Evolutionary conservation across 225 moss, liverwort and hornwort genomes (phyloP).

Genomic region (Rhytidiadelphus loreus): DNA sequence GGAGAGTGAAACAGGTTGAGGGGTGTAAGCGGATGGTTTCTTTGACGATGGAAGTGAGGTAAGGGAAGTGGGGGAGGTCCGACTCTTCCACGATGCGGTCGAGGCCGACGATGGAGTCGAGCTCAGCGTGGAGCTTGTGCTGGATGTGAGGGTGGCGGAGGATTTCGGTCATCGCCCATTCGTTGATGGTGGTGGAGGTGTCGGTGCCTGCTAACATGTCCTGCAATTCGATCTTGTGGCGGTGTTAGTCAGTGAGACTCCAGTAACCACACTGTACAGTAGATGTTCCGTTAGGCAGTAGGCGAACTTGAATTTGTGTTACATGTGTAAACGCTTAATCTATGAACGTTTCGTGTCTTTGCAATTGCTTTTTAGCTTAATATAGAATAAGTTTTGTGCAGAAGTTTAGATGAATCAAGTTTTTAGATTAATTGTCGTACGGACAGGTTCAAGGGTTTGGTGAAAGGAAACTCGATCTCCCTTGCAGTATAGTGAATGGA

Average conservation of each 20-base stretch:
- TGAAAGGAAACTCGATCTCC: neutral
- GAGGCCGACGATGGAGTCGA: slow-evolving; percentile 20
- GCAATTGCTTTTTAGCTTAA: neutral
- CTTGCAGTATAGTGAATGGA: too few relatives aligned
- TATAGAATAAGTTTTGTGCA: too few relatives aligned
- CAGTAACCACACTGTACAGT: neutral
- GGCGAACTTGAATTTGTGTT: neutral
- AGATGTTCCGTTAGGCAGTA: too few relatives aligned
- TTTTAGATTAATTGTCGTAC: neutral
- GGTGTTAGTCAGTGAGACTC: neutral
- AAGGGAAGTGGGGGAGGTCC: slow-evolving; percentile 4
- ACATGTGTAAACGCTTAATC: neutral
- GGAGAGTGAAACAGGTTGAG: slow-evolving; percentile 5
- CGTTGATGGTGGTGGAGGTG: slow-evolving; percentile 17
- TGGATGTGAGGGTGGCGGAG: slow-evolving; percentile 14
- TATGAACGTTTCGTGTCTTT: neutral
- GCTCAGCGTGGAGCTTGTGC: slow-evolving; percentile 15
- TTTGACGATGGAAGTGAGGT: slow-evolving; percentile 16
- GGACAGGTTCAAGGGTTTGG: neutral
- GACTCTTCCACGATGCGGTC: slow-evolving; percentile 22
- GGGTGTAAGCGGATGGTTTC: slow-evolving; percentile 30
- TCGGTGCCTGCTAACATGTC: slow-evolving; percentile 25
- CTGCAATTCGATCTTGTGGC: neutral
- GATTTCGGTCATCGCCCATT: slow-evolving; percentile 39
- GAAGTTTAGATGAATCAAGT: neutral